Evolutionary conservation across 1,284 basidiomycete genomes (phyloP).

Genomic region (Peniophora sp.): DNA sequence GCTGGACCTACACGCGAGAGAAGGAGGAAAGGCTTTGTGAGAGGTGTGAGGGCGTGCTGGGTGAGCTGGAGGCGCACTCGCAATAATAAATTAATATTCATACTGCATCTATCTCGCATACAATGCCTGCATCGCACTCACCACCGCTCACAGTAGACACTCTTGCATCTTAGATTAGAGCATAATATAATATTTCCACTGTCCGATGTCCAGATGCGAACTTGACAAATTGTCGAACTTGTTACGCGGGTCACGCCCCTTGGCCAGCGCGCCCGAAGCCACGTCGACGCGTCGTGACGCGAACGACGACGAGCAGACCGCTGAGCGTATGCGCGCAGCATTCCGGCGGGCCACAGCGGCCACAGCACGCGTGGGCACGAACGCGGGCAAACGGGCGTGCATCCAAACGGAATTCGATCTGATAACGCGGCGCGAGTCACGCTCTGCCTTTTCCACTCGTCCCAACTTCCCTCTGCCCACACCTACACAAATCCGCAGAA

Average conservation of each 20-base stretch:
- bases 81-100: no score
- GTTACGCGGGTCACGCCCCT: neutral
- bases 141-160: no score
- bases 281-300: neutral
- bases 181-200: no score
- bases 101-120: no score
- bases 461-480: constrained; percentile 1
- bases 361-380: constrained; percentile 4
- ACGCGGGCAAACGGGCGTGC: constrained; percentile 7
- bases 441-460: constrained; percentile 10
- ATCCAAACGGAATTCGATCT: constrained; percentile 13
- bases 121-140: no score
- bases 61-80: no score
- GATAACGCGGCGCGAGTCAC: constrained; percentile 29
- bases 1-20: constrained; percentile 63
- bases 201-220: no score
- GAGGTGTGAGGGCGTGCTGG: constrained; percentile 34
- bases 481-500: neutral
- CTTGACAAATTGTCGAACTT: no score
- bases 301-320: neutral
- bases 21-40: constrained; percentile 45
- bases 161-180: no score
- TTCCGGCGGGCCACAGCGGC: constrained; percentile 4
- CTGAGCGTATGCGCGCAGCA: constrained; percentile 9
- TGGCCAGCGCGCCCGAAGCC: neutral